These are phyloP conservation scores for Gymnopus androsaceus DNA, from an alignment of 1,284 basidiomycete genomes.

Conservation along the genomic window DNA sequence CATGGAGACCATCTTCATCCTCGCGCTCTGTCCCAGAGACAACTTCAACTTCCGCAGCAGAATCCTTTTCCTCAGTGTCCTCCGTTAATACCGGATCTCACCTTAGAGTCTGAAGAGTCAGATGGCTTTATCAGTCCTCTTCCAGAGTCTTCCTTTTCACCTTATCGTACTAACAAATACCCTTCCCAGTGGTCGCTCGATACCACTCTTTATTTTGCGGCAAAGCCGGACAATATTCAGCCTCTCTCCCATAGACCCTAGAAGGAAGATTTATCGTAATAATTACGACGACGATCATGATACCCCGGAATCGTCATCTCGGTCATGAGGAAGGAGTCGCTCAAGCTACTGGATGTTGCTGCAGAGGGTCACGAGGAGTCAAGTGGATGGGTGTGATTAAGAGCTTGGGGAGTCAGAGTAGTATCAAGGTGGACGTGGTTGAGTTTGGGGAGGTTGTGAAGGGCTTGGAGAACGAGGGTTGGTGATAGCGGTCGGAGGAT, in stretches of 20 bases:
- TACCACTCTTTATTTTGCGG: slow-evolving; percentile 1
- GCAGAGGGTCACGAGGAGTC: slow-evolving; percentile 65
- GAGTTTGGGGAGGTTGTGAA: slow-evolving; percentile 86
- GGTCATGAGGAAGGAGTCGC: slow-evolving; percentile 72
- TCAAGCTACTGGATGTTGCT: slow-evolving; percentile 65
- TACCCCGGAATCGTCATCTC: background rate
- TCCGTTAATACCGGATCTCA: slow-evolving; percentile 58
- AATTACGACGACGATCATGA: slow-evolving; percentile 15
- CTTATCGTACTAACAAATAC: slow-evolving; percentile 13
- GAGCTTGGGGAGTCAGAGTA: slow-evolving; percentile 77
- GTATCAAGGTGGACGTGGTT: slow-evolving; percentile 69
- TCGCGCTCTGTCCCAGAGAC: slow-evolving; percentile 33
- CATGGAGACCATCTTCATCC: slow-evolving; percentile 49
- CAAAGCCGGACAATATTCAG: background rate
- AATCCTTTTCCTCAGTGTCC: slow-evolving; percentile 28
- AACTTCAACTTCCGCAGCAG: slow-evolving; percentile 25
- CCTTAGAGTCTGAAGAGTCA: slow-evolving; percentile 64
- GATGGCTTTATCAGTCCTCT: slow-evolving; percentile 47
- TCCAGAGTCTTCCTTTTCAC: slow-evolving; percentile 21
- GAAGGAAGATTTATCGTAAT: slow-evolving; percentile 3
- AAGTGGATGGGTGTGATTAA: slow-evolving; percentile 81
- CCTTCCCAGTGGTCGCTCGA: slow-evolving; percentile 5
- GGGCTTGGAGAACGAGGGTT: slow-evolving; percentile 81
- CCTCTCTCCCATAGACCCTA: slow-evolving; percentile 10
- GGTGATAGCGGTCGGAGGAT: slow-evolving; percentile 83